Evolutionary conservation across 2,329 filamentous ascomycete species (phyloP).

Genomic region (Pezizomycotina sp.): DNA sequence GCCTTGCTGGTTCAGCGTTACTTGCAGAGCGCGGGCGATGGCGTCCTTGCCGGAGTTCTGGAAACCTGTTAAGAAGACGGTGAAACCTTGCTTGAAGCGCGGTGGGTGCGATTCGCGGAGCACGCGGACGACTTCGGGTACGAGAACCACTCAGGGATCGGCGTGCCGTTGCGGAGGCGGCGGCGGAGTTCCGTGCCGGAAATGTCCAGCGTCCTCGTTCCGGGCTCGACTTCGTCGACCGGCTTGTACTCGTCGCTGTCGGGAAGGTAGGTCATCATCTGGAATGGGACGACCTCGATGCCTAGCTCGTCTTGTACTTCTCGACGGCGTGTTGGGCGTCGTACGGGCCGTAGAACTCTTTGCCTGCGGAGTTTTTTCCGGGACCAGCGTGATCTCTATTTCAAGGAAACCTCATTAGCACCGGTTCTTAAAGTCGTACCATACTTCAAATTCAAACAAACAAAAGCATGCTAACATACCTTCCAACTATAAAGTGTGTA

Average conservation of each 20-base stretch:
- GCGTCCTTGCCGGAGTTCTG: slow-evolving; percentile 95
- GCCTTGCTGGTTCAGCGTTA: slow-evolving; percentile 94
- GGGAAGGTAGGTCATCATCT: slow-evolving; percentile 98
- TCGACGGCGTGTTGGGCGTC: slow-evolving; percentile 92
- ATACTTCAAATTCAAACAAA: not conserved
- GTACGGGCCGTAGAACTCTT: slow-evolving; percentile 96
- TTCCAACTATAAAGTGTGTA: slow-evolving; percentile 97
- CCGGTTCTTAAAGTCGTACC: too few relatives aligned
- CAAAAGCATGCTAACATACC: slow-evolving; percentile 4
- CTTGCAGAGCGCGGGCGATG: slow-evolving; percentile 84
- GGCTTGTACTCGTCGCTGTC: slow-evolving; percentile 94
- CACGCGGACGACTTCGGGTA: slow-evolving; percentile 97
- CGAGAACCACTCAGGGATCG: slow-evolving; percentile 98
- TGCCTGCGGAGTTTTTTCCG: slow-evolving; percentile 92
- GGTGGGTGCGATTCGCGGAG: slow-evolving; percentile 92
- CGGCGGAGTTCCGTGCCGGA: slow-evolving; percentile 80
- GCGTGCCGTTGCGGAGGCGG: slow-evolving; percentile 75
- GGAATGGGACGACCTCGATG: slow-evolving; percentile 97
- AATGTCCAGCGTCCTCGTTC: slow-evolving; percentile 73
- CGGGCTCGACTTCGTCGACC: slow-evolving; percentile 71
- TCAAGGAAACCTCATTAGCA: too few relatives aligned
- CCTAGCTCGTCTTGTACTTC: slow-evolving; percentile 92
- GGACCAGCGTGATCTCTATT: slow-evolving; percentile 85
- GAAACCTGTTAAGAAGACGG: slow-evolving; percentile 93
- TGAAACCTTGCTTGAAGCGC: slow-evolving; percentile 85